Base-by-base conservation (phyloP, 2,329 filamentous ascomycete genomes). In the Helminthosporium solani region DNA sequence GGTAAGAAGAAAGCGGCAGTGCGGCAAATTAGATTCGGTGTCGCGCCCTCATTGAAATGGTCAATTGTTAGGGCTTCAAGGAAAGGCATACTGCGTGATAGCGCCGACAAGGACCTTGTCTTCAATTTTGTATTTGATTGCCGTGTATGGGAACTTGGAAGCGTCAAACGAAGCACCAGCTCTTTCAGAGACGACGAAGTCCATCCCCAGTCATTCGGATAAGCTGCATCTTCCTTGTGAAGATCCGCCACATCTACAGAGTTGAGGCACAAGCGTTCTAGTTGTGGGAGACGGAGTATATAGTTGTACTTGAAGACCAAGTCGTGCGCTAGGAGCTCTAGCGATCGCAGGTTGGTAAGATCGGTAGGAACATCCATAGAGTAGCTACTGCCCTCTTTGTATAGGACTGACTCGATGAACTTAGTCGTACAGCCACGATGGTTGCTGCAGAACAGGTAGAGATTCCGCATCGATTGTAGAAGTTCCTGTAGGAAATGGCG, bases 171-270 rank as follows among this genome's bases (percentile, higher is more conserved):
- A 12, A 49, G 30, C 16, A 42, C 34, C 12, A 49, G 38, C n/a
- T 49, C 39, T 40, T 42, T 49, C 21, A 49, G 31, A 12, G 47
- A 35, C 9, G 28, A 14, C 12, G 47, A 49, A 14, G 30, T 30
- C 47, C 47, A 49, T 14, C 42, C 42, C 47, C 47, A 49, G 25
- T 49, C 39, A n/a, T 25, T n/a, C 1, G 47, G 35, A 7, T 30
- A 43, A n/a, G 20, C n/a, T 12, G 16, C 20, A 15, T 49, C 47
- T 25, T 46, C 47, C 3, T 20, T 20, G 18, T 42, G 19, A 11
- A 21, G 14, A 25, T 46, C 42, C 7, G 34, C 19, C 5, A 49
- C 20, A 16, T 38, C 40, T 15, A 31, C 31, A 12, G 20, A 33
- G n/a, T 43, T 36, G 6, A 49, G 42, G 3, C 37, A 27, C 2